Evolutionary conservation across 768 basidiomycete species (phyloP).

Genomic region (Neoboletus brunneissimus): DNA sequence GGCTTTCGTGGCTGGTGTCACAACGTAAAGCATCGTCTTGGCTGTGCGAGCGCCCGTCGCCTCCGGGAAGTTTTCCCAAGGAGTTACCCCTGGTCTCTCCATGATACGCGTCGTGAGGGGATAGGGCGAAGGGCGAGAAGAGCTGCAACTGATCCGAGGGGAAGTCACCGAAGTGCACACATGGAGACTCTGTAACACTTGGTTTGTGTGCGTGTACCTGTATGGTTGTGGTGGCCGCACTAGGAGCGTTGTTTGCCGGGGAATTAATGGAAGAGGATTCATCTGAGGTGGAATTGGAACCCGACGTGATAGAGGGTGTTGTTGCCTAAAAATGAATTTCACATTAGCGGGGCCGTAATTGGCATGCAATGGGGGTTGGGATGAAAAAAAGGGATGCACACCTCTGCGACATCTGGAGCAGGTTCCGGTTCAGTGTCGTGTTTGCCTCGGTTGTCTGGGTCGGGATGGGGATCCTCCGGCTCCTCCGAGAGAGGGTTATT

Average conservation of each 20-base stretch:
- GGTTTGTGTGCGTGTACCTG: conserved; percentile 29
- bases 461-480: conserved; percentile 41
- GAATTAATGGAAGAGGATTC: conserved; percentile 37
- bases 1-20: conserved; percentile 7
- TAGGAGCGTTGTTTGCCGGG: conserved; percentile 18
- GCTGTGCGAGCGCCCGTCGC: conserved; percentile 16
- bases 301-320: conserved; percentile 38
- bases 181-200: conserved; percentile 29
- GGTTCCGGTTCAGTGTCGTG: conserved; percentile 7
- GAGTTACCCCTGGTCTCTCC: neutral
- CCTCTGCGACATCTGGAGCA: conserved; percentile 27
- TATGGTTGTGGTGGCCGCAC: conserved; percentile 11
- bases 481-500: conserved; percentile 57
- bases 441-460: neutral
- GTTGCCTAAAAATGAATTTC: conserved; percentile 18
- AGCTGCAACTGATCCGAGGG: conserved; percentile 30
- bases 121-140: conserved; percentile 22
- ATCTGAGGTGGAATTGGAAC: conserved; percentile 43
- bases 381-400: conserved; percentile 16
- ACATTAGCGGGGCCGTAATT: conserved; percentile 5
- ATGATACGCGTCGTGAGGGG: conserved; percentile 6
- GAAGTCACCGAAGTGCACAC: conserved; percentile 32
- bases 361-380: neutral
- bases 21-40: conserved; percentile 22
- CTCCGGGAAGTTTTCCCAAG: conserved; percentile 6